Conservation (phyloP, 371 early-diverging fungal species). For the Mortierella sp. region DNA sequence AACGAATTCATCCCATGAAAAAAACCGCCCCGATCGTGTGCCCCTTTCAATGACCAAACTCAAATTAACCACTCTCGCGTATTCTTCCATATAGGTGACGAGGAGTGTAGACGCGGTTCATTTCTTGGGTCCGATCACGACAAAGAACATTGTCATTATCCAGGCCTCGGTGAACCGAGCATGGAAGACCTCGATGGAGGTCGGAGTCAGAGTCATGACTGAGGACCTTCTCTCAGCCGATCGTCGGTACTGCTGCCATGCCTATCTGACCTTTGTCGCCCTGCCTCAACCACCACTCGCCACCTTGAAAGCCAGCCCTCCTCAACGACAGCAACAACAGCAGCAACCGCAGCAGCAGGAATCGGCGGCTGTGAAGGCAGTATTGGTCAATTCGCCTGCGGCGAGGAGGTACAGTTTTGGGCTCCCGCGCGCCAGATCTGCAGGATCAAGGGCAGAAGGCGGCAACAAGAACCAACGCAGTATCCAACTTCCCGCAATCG, state of each 20-base stretch:
- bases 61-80: no score
- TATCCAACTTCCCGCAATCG: conserved; percentile 51
- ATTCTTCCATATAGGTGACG: conserved; percentile 64
- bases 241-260: conserved; percentile 76
- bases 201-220: conserved; percentile 78
- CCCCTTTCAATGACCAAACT: no score
- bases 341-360: conserved; percentile 17
- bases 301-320: conserved; percentile 63
- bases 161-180: conserved; percentile 78
- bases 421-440: conserved; percentile 37
- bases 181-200: conserved; percentile 86
- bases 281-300: conserved; percentile 58
- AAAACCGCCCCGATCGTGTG: no score
- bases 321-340: conserved; percentile 63
- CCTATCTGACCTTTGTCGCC: conserved; percentile 84
- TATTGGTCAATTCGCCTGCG: conserved; percentile 33
- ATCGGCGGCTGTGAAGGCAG: conserved; percentile 17
- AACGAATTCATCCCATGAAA: no score
- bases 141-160: conserved; percentile 76
- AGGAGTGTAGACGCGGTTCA: conserved; percentile 78
- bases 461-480: not conserved
- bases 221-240: conserved; percentile 74
- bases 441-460: conserved; percentile 5
- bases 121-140: conserved; percentile 75
- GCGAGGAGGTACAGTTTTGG: conserved; percentile 48